These are phyloP conservation scores for Cajanus cajan DNA, from an alignment of 306 rosid species.

Conservation along the genomic window DNA sequence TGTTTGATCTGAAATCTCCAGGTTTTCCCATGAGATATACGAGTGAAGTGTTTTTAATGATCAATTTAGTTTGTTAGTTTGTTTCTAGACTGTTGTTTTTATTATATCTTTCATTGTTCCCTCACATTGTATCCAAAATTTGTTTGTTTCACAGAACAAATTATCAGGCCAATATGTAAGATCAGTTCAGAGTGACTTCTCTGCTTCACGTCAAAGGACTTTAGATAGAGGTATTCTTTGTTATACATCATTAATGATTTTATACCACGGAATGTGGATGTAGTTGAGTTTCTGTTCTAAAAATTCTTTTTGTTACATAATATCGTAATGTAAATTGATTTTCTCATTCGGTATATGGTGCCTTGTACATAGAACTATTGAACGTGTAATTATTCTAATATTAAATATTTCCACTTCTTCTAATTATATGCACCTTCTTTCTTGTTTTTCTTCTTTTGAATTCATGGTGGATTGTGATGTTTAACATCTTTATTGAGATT, in stretches of 20 bases:
- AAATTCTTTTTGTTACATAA: neutral
- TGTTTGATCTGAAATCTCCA: neutral
- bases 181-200: constrained; percentile 38
- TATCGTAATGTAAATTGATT: neutral
- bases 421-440: too few relatives aligned
- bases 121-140: constrained; percentile 1
- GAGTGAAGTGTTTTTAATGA: too few relatives aligned
- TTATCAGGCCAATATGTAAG: constrained; percentile 42
- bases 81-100: neutral
- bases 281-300: neutral
- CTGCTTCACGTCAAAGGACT: constrained; percentile 54
- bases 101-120: neutral
- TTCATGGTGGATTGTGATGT: neutral
- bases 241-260: constrained; percentile 1
- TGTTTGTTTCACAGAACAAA: constrained; percentile 41
- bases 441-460: neutral
- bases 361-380: neutral
- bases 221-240: constrained; percentile 48
- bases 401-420: too few relatives aligned
- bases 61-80: neutral
- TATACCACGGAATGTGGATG: neutral
- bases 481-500: neutral
- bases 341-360: neutral
- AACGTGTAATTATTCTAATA: neutral
- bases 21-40: neutral